Evolutionary conservation across 2,329 filamentous ascomycete genomes (phyloP).

Genomic region (Fusarium nurragi): DNA sequence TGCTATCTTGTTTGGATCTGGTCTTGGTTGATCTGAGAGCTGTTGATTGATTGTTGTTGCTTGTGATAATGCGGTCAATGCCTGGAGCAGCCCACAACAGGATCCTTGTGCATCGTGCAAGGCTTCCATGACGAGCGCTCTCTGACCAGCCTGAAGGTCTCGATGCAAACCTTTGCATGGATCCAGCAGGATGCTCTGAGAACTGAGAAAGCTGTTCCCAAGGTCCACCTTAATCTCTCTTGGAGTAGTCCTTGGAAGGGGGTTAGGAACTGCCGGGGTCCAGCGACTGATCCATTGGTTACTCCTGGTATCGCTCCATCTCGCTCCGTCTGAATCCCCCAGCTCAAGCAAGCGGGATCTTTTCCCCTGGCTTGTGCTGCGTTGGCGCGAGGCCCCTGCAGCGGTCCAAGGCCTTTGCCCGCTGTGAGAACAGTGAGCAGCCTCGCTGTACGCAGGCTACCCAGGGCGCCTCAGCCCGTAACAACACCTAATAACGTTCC

Average conservation of each 20-base stretch:
- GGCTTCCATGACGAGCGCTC: conserved; percentile 30
- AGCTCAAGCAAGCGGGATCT: conserved; percentile 19
- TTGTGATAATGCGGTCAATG: conserved; percentile 10
- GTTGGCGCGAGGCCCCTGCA: conserved; percentile 13
- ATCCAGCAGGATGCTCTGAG: conserved; percentile 25
- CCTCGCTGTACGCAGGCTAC: conserved; percentile 1
- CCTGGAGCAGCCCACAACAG: conserved; percentile 5
- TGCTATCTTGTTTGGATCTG: conserved; percentile 8
- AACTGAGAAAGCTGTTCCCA: conserved; percentile 12
- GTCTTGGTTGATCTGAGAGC: not conserved
- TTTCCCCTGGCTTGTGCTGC: conserved; percentile 5
- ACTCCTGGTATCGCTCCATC: conserved; percentile 29
- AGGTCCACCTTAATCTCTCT: conserved; percentile 38
- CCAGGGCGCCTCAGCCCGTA: conserved; percentile 5
- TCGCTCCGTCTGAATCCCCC: conserved; percentile 26
- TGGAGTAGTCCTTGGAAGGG: conserved; percentile 36
- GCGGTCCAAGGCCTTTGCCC: conserved; percentile 1
- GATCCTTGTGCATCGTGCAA: conserved; percentile 3
- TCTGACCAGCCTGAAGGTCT: conserved; percentile 18
- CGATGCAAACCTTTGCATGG: conserved; percentile 25
- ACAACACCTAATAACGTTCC: conserved; percentile 7
- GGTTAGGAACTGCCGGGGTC: conserved; percentile 23
- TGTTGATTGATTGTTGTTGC: not conserved
- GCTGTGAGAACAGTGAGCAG: conserved; percentile 8
- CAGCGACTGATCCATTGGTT: conserved; percentile 32